These are phyloP conservation scores for Pistacia integerrima DNA, from an alignment of 345 rosid genomes.

Conservation along the genomic window DNA sequence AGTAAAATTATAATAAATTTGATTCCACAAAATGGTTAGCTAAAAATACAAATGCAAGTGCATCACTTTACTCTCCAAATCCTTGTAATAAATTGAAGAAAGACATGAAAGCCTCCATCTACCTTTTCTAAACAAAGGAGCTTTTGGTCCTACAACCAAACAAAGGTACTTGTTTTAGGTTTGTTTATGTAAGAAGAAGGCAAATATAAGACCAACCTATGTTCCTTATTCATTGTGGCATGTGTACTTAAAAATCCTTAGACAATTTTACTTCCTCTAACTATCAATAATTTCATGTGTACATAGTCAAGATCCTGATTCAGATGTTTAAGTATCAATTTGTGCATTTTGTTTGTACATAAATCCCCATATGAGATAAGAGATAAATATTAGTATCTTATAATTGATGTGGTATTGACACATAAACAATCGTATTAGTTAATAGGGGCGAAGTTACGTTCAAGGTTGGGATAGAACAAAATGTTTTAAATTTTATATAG, in stretches of 20 bases:
- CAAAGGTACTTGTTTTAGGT: background rate
- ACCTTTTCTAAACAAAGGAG: background rate
- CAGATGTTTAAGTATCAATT: too few species aligned
- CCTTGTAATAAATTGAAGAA: background rate
- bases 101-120: background rate
- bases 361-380: too few species aligned
- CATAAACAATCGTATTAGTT: too few species aligned
- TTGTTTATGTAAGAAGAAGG: background rate
- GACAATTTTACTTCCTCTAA: background rate
- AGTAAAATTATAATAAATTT: background rate
- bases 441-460: too few species aligned
- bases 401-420: too few species aligned
- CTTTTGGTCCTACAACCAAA: background rate
- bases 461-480: too few species aligned
- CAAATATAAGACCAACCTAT: conserved; percentile 3
- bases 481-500: too few species aligned
- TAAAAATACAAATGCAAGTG: background rate
- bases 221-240: background rate
- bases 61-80: background rate
- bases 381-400: too few species aligned
- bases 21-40: conserved; percentile 1
- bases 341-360: too few species aligned
- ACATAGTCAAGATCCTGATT: too few species aligned
- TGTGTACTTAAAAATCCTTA: background rate
- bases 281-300: too few species aligned